phyloP scores from a whole-genome alignment of 352 stramenopile genomes.

The Plasmopara muralis region DNA sequence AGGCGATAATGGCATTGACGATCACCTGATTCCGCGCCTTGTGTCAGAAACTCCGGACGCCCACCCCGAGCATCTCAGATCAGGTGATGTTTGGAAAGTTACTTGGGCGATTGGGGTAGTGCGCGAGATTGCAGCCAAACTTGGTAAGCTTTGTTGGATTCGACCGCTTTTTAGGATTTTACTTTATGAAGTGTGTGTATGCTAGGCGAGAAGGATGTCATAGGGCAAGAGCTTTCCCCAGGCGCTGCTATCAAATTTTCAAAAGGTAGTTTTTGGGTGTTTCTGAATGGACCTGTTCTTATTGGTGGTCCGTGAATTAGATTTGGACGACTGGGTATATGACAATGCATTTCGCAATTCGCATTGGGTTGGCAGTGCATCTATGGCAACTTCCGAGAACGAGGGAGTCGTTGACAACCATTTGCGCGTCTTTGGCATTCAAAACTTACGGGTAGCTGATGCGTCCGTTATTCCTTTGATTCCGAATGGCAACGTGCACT shows the following conservation, averaged over 20 bases:
- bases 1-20: constrained; percentile 29
- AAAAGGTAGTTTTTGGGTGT: constrained; percentile 24
- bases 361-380: constrained; percentile 78
- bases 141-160: constrained; percentile 26
- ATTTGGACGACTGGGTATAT: constrained; percentile 60
- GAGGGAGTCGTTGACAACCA: constrained; percentile 51
- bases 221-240: constrained; percentile 38
- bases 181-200: background rate
- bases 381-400: constrained; percentile 45
- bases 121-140: constrained; percentile 40
- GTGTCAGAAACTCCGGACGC: constrained; percentile 42
- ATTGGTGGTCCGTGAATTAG: constrained; percentile 12
- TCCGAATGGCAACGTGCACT: constrained; percentile 72
- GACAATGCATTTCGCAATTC: constrained; percentile 70
- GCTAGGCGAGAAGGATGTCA: constrained; percentile 33
- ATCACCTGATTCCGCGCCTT: constrained; percentile 38
- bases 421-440: constrained; percentile 53
- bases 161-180: background rate
- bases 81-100: constrained; percentile 57
- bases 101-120: constrained; percentile 50
- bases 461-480: constrained; percentile 64
- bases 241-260: constrained; percentile 20
- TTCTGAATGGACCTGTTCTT: background rate
- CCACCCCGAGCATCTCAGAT: constrained; percentile 41
- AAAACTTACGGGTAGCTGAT: constrained; percentile 55